A percentile compares a stretch with the other conserved stretches of the same genome.
These are phyloP conservation scores for Fusarium agapanthi DNA, from an alignment of 2,329 filamentous ascomycete genomes.

Conservation along the genomic window DNA sequence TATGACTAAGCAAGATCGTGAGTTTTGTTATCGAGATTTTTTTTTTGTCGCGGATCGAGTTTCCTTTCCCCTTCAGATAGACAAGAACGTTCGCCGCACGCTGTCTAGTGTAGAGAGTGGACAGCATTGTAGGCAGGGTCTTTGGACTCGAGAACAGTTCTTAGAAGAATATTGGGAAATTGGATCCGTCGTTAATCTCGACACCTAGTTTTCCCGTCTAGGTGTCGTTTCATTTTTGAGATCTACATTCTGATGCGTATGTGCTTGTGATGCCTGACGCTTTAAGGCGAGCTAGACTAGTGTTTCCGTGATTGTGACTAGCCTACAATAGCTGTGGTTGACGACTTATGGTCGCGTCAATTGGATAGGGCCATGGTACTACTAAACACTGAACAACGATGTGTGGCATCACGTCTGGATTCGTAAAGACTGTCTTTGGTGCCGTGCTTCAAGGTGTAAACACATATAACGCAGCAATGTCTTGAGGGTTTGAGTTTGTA, in stretches of 20 bases:
- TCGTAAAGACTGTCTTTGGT: background rate
- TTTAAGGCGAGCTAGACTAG: background rate
- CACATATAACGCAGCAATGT: background rate
- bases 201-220: slow-evolving; percentile 58
- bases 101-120: slow-evolving; percentile 45
- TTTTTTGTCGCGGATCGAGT: slow-evolving; percentile 25
- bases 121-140: slow-evolving; percentile 44
- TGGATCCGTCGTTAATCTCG: slow-evolving; percentile 68
- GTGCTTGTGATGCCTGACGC: background rate
- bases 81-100: slow-evolving; percentile 55
- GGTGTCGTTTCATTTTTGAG: slow-evolving; percentile 66
- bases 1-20: slow-evolving; percentile 4
- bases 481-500: no score
- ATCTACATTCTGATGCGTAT: slow-evolving; percentile 58
- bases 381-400: background rate
- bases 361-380: no score
- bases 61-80: slow-evolving; percentile 59
- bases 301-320: background rate
- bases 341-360: background rate
- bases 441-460: background rate
- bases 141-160: slow-evolving; percentile 51
- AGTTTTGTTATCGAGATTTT: slow-evolving; percentile 4
- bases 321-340: background rate
- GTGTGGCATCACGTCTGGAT: background rate
- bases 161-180: slow-evolving; percentile 54